These are phyloP conservation scores for Tetracentron sinense DNA, from an alignment of 164 flowering plant genomes.

Conservation along the genomic window DNA sequence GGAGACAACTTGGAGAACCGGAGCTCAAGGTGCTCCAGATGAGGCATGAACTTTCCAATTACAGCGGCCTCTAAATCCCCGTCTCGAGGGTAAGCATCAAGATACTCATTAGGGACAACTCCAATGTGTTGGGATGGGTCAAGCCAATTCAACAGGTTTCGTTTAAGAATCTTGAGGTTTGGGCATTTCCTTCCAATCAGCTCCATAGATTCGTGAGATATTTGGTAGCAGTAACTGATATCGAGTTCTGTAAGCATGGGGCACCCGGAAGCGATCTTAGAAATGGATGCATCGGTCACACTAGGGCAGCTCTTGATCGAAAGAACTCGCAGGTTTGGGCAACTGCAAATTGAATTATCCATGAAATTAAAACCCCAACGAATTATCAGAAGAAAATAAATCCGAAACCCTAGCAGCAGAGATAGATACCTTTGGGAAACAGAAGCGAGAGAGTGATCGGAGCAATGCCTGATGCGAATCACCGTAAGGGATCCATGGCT, in stretches of 20 bases:
- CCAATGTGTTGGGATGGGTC: constrained; percentile 69
- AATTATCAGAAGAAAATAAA: not conserved
- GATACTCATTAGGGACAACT: constrained; percentile 67
- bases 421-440: constrained; percentile 55
- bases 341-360: constrained; percentile 41
- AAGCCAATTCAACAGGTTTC: constrained; percentile 75
- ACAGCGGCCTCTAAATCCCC: constrained; percentile 70
- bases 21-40: constrained; percentile 65
- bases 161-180: constrained; percentile 47
- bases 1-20: constrained; percentile 66
- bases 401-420: not conserved
- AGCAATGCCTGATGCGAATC: constrained; percentile 75
- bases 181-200: constrained; percentile 63
- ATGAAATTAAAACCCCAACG: not conserved
- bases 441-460: constrained; percentile 52
- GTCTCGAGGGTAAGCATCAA: constrained; percentile 72
- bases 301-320: constrained; percentile 69
- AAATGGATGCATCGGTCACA: constrained; percentile 58
- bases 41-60: constrained; percentile 61
- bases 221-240: constrained; percentile 75
- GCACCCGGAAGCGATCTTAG: constrained; percentile 51
- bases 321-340: constrained; percentile 65
- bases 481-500: constrained; percentile 41
- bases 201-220: constrained; percentile 61
- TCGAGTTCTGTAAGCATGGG: constrained; percentile 62